These are phyloP conservation scores for Fusarium sp. DNA, from an alignment of 2,329 filamentous ascomycete species.

Conservation along the genomic window DNA sequence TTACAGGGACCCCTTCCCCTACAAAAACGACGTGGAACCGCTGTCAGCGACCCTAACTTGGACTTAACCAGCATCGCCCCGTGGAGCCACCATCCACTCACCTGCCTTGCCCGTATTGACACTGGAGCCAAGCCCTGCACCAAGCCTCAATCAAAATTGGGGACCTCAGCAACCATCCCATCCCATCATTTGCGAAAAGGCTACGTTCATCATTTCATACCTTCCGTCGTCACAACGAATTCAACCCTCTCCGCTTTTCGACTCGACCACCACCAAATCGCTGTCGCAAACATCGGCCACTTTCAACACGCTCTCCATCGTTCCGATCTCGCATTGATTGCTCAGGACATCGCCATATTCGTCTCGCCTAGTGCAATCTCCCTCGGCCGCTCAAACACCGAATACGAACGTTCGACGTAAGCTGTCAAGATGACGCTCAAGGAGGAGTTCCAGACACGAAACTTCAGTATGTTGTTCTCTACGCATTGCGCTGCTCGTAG, in stretches of 20 bases:
- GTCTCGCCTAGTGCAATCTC: constrained; percentile 18
- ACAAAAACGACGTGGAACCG: constrained; percentile 34
- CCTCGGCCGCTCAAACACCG: constrained; percentile 25
- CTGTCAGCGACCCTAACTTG: neutral
- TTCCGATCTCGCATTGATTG: constrained; percentile 21
- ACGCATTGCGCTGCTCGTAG: constrained; percentile 2
- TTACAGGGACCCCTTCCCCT: constrained; percentile 32
- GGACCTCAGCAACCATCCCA: constrained; percentile 35
- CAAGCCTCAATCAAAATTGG: constrained; percentile 50
- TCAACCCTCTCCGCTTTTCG: constrained; percentile 21
- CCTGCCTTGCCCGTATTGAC: constrained; percentile 27
- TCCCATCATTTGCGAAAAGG: constrained; percentile 47
- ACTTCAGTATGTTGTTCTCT: constrained; percentile 72
- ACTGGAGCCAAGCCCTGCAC: constrained; percentile 42
- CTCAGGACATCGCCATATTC: constrained; percentile 3
- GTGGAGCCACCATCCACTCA: constrained; percentile 23
- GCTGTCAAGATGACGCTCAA: constrained; percentile 74
- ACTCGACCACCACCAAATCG: constrained; percentile 27
- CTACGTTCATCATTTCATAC: constrained; percentile 52
- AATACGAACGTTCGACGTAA: constrained; percentile 46
- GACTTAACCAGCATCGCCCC: constrained; percentile 13
- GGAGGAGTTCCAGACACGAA: constrained; percentile 78
- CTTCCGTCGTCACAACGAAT: constrained; percentile 36
- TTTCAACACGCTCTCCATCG: constrained; percentile 23
- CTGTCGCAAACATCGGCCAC: constrained; percentile 38